Evolutionary conservation across 139 green algal genomes (phyloP).

Genomic region (Mesotaenium endlicherianum): DNA sequence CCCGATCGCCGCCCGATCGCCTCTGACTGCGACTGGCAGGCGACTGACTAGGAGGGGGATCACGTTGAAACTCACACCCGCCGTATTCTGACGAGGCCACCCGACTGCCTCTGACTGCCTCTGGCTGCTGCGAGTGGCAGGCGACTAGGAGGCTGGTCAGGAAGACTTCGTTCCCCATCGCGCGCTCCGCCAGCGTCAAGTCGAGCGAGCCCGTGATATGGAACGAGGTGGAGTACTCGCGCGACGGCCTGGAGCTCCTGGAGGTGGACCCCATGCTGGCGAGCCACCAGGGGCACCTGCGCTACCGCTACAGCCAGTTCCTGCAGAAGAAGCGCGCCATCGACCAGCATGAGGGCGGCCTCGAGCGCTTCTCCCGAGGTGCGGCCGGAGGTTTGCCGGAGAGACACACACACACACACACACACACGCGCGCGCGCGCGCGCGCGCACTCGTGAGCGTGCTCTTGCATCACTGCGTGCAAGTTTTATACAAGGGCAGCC

Average conservation of each 20-base stretch:
- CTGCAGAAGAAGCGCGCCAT: conserved; percentile 61
- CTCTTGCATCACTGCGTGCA: too few relatives aligned
- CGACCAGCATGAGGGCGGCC: conserved; percentile 62
- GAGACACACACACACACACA: not conserved
- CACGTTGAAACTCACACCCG: too few relatives aligned
- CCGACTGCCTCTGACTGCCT: too few relatives aligned
- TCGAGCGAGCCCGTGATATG: conserved; percentile 8
- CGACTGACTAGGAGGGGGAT: too few relatives aligned
- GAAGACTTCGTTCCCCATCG: conserved; percentile 13
- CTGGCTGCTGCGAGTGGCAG: too few relatives aligned
- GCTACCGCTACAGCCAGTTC: conserved; percentile 75
- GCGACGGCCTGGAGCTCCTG: conserved; percentile 51
- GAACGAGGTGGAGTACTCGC: conserved; percentile 36
- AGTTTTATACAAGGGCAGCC: too few relatives aligned
- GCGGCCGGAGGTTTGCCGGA: not conserved
- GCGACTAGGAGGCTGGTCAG: conserved; percentile 9
- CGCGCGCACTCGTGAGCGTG: not conserved
- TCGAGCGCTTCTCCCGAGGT: conserved; percentile 61
- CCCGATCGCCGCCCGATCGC: too few relatives aligned
- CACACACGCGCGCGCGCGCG: not conserved
- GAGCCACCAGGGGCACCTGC: conserved; percentile 70
- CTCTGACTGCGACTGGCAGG: too few relatives aligned
- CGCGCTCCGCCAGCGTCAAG: not conserved
- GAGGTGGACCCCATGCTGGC: conserved; percentile 66
- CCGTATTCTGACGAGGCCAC: too few relatives aligned